phyloP scores from a whole-genome alignment of 129 eudicot species.

The Oenanthe sinensis region DNA sequence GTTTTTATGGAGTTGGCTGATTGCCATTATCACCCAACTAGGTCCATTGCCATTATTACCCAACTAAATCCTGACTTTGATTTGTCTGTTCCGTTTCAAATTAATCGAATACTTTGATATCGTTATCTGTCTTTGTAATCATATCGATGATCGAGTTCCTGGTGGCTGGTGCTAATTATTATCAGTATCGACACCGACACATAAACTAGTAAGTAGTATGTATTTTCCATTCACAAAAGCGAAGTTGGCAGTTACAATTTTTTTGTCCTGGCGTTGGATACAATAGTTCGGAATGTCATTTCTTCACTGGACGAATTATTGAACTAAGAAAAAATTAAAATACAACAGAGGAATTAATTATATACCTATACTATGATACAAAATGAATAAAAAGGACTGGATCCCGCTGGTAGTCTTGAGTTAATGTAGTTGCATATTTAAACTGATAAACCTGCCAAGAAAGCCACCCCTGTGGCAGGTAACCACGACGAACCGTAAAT shows the following conservation, averaged over 20 bases:
- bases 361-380: constrained; percentile 12
- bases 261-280: background rate
- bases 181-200: background rate
- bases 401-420: background rate
- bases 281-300: background rate
- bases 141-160: too few species aligned
- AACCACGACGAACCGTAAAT: constrained; percentile 81
- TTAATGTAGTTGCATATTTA: constrained; percentile 13
- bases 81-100: background rate
- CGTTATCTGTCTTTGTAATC: too few species aligned
- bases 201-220: background rate
- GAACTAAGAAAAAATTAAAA: constrained; percentile 2
- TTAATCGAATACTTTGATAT: background rate
- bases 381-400: background rate
- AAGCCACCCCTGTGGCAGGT: constrained; percentile 90
- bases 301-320: constrained; percentile 14
- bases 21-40: background rate
- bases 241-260: background rate
- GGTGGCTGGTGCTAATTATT: too few species aligned
- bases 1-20: background rate
- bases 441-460: constrained; percentile 57
- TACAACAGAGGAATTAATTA: constrained; percentile 2
- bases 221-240: constrained; percentile 3
- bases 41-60: background rate
- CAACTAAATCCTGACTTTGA: background rate